phyloP scores from a whole-genome alignment of 352 stramenopile species.

The Chrysophaeum taylorii region DNA sequence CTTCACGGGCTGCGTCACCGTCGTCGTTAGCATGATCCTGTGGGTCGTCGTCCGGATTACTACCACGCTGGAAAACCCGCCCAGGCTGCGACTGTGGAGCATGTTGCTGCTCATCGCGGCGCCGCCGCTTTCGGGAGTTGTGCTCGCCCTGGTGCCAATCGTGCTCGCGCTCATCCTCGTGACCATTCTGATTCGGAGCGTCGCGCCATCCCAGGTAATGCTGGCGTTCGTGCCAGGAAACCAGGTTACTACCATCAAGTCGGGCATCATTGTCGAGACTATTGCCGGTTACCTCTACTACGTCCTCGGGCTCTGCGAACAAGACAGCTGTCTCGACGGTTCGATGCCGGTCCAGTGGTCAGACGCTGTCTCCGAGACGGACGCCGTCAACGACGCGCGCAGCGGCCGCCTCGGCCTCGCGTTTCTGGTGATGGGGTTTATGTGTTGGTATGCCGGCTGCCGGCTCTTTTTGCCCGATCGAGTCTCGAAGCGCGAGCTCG shows the following conservation, averaged over 20 bases:
- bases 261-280: constrained; percentile 22
- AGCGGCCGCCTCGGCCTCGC: constrained; percentile 74
- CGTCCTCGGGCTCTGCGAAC: constrained; percentile 35
- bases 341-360: background rate
- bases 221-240: constrained; percentile 20
- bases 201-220: constrained; percentile 47
- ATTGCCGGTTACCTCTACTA: constrained; percentile 33
- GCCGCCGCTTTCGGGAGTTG: constrained; percentile 67
- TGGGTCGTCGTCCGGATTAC: constrained; percentile 78
- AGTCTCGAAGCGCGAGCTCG: constrained; percentile 70
- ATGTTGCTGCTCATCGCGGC: constrained; percentile 79
- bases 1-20: constrained; percentile 70
- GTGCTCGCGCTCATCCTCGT: constrained; percentile 43
- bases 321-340: no score
- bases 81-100: constrained; percentile 72
- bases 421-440: constrained; percentile 74
- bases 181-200: constrained; percentile 50
- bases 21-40: constrained; percentile 62
- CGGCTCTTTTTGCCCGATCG: constrained; percentile 80
- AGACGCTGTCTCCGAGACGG: constrained; percentile 20
- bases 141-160: constrained; percentile 72
- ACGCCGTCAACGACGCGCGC: constrained; percentile 36
- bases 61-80: constrained; percentile 73
- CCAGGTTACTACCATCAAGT: constrained; percentile 9
- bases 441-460: constrained; percentile 65